Conservation (phyloP, 1,139 yeast species). For the Geotrichum candidum region DNA sequence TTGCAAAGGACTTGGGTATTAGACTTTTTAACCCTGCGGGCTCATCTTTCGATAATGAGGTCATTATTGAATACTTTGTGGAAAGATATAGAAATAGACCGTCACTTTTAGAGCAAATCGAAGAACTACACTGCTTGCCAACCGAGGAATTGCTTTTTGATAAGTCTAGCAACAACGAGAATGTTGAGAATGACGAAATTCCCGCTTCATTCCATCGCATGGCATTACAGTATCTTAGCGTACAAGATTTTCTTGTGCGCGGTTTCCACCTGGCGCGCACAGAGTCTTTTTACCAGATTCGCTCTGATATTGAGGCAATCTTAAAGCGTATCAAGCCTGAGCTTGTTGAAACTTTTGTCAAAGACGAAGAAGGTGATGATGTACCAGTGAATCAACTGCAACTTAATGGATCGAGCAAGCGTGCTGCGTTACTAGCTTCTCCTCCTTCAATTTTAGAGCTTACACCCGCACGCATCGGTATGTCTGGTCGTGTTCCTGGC, state of each 20-base stretch:
- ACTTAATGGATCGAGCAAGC: constrained; percentile 32
- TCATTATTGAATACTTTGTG: constrained; percentile 22
- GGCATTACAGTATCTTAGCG: constrained; percentile 34
- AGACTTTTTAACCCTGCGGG: constrained; percentile 14
- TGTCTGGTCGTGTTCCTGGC: constrained; percentile 8
- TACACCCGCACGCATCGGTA: constrained; percentile 25
- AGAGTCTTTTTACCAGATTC: constrained; percentile 26
- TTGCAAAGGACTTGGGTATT: constrained; percentile 21
- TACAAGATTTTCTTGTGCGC: constrained; percentile 36
- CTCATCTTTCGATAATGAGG: constrained; percentile 12
- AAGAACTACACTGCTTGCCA: constrained; percentile 17
- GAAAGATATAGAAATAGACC: constrained; percentile 19
- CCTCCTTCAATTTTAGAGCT: constrained; percentile 27
- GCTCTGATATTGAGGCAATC: constrained; percentile 28
- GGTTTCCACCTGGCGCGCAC: constrained; percentile 24
- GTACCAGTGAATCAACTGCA: constrained; percentile 16
- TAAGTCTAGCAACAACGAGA: not conserved
- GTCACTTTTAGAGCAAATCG: constrained; percentile 13
- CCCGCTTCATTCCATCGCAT: constrained; percentile 25
- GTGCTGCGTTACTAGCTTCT: constrained; percentile 27
- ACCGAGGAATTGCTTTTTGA: constrained; percentile 21
- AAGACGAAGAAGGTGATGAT: constrained; percentile 16
- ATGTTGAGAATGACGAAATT: not conserved
- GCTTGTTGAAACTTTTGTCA: constrained; percentile 8
- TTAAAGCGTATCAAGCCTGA: constrained; percentile 27